These are phyloP conservation scores for Ganoderma multipileum DNA, from an alignment of 1,284 basidiomycete genomes.

Conservation along the genomic window DNA sequence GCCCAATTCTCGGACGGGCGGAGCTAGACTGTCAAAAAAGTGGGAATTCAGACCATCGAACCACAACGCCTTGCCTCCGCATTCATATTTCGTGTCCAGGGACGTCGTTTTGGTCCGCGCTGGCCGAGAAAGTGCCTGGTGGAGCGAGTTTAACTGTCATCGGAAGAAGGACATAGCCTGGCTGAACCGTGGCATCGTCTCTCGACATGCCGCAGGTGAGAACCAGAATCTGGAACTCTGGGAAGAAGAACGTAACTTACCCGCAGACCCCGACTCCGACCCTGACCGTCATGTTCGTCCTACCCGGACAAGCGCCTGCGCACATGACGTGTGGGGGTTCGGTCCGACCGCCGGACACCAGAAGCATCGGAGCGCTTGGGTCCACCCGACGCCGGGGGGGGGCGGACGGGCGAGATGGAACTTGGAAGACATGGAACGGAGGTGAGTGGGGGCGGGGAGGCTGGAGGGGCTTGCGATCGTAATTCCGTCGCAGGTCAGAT, in stretches of 20 bases:
- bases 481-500: constrained; percentile 18
- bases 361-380: constrained; percentile 9
- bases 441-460: constrained; percentile 4
- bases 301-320: background rate
- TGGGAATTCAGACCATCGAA: background rate
- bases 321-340: constrained; percentile 22
- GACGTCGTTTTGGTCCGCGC: constrained; percentile 4
- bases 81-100: background rate
- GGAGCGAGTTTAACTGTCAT: background rate
- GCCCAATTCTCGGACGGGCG: background rate
- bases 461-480: constrained; percentile 12
- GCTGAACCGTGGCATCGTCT: constrained; percentile 16
- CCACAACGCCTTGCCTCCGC: background rate
- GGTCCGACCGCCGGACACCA: constrained; percentile 18
- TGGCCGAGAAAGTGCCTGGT: constrained; percentile 9
- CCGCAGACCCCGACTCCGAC: constrained; percentile 8
- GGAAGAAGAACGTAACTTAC: constrained; percentile 4
- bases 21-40: background rate
- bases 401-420: background rate
- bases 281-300: background rate
- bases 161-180: background rate
- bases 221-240: background rate
- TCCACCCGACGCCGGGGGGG: constrained; percentile 1
- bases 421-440: too few relatives aligned
- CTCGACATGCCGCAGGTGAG: constrained; percentile 13